phyloP scores from a whole-genome alignment of 2,329 filamentous ascomycete genomes.

The Arthrobotrys conoides region DNA sequence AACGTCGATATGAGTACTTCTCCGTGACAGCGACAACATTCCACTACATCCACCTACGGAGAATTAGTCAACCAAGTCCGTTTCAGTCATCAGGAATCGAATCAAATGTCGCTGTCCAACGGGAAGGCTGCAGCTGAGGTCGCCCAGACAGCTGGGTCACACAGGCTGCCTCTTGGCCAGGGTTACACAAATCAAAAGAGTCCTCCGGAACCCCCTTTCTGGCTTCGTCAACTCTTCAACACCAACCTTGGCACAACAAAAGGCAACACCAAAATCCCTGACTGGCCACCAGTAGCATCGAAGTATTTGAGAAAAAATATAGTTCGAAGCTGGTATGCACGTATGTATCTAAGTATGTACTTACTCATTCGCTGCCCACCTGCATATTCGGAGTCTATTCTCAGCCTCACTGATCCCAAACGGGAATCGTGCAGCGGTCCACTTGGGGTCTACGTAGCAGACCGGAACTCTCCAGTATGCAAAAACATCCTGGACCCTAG shows the following conservation, averaged over 20 bases:
- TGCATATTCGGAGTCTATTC: conserved; percentile 30
- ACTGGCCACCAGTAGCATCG: neutral
- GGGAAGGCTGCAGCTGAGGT: conserved; percentile 22
- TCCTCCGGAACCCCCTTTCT: neutral
- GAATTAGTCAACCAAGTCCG: conserved; percentile 48
- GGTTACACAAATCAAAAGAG: conserved; percentile 39
- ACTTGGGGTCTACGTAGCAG: conserved; percentile 31
- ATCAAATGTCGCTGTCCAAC: conserved; percentile 16
- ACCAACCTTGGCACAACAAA: conserved; percentile 33
- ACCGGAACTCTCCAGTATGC: conserved; percentile 43
- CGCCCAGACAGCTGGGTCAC: conserved; percentile 21
- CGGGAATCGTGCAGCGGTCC: neutral
- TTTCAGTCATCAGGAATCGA: conserved; percentile 3
- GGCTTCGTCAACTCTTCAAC: neutral
- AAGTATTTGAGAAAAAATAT: conserved; percentile 30
- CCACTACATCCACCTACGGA: conserved; percentile 21
- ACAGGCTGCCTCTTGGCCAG: conserved; percentile 27
- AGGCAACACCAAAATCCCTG: conserved; percentile 6
- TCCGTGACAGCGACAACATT: neutral
- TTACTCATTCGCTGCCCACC: conserved; percentile 6
- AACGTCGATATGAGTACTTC: neutral
- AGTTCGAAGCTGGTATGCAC: neutral
- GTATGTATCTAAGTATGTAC: neutral
- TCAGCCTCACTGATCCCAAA: conserved; percentile 48
- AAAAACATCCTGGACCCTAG: neutral